Conservation (phyloP, 169 alveolate species). For the Eimeria falciformis region DNA sequence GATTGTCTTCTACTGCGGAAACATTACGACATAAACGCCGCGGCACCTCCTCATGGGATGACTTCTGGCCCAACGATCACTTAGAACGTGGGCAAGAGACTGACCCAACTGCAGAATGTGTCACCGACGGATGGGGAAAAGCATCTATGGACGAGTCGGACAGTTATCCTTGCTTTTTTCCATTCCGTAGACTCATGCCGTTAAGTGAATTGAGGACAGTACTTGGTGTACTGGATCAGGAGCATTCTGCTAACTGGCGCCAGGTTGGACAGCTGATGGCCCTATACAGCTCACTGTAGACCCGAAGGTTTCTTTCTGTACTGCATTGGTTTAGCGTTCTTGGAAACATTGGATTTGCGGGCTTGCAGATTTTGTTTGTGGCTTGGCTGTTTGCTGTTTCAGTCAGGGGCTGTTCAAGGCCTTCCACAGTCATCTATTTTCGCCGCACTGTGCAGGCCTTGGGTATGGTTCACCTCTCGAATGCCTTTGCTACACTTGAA, state of each 20-base stretch:
- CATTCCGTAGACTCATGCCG: not conserved
- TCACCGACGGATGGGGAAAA: no score
- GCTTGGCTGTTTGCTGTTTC: not conserved
- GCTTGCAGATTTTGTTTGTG: not conserved
- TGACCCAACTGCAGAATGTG: no score
- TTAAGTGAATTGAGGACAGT: not conserved
- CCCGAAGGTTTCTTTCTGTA: not conserved
- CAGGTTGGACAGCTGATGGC: not conserved
- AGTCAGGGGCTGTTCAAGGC: not conserved
- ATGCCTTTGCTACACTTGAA: not conserved
- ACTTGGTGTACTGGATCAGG: not conserved
- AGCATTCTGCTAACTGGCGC: not conserved
- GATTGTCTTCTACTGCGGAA: no score
- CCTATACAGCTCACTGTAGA: no score
- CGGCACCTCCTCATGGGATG: no score
- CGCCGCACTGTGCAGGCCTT: slow-evolving; percentile 2
- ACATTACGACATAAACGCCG: no score
- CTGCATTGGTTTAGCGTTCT: not conserved
- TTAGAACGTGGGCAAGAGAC: no score
- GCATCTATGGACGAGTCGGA: not conserved
- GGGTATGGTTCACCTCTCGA: not conserved
- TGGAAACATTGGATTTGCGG: not conserved
- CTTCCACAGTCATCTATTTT: not conserved
- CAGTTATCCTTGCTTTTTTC: not conserved
- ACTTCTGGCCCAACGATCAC: no score